Evolutionary conservation across 2,329 filamentous ascomycete species (phyloP).

Genomic region (Trichophyton equinum): DNA sequence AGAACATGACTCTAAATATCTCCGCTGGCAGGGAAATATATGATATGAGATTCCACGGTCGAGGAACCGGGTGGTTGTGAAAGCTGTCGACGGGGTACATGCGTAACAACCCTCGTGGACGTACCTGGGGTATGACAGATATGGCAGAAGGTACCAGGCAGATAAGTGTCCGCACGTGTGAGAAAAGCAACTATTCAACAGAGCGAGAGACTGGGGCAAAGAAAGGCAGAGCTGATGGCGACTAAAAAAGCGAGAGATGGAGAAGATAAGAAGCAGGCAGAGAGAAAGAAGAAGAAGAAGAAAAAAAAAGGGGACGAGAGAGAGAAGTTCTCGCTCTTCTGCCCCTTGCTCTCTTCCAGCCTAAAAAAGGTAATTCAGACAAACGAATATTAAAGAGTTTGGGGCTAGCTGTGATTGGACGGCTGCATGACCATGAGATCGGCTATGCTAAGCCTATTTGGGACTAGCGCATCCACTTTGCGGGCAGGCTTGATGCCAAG

Average conservation of each 20-base stretch:
- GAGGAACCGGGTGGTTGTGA: neutral
- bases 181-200: neutral
- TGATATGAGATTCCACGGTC: conserved; percentile 1
- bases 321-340: neutral
- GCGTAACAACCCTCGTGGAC: conserved; percentile 1
- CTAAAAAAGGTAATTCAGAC: conserved; percentile 2
- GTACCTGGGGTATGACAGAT: conserved; percentile 1
- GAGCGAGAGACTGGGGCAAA: neutral
- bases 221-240: neutral
- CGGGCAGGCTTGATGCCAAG: neutral
- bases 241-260: neutral
- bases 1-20: neutral
- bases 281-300: neutral
- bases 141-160: neutral
- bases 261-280: neutral
- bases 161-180: neutral
- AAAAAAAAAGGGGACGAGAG: neutral
- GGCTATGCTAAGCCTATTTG: neutral
- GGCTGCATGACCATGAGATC: neutral
- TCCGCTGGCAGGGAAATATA: neutral
- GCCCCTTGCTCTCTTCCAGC: neutral
- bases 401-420: neutral
- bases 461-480: neutral
- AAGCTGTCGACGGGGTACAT: neutral
- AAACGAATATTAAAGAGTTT: neutral